These are phyloP conservation scores for Eucommia ulmoides DNA, from an alignment of 257 asterid species.

Conservation along the genomic window DNA sequence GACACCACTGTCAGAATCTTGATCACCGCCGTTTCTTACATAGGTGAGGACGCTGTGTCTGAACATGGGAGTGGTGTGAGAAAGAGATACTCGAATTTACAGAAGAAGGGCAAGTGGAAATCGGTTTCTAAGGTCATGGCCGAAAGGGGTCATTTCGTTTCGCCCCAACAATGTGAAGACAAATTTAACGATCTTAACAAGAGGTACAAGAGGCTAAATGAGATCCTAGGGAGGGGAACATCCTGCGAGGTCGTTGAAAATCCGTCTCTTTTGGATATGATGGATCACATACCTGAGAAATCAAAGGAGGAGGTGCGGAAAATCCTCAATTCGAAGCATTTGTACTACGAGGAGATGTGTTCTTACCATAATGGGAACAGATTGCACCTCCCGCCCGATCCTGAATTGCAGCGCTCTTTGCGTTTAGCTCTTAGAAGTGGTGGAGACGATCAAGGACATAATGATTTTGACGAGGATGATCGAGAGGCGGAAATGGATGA, in stretches of 20 bases:
- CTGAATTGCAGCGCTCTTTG: slow-evolving; percentile 7
- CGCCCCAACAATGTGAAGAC: slow-evolving; percentile 19
- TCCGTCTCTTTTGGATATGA: slow-evolving; percentile 7
- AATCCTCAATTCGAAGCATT: slow-evolving; percentile 13
- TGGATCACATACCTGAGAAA: slow-evolving; percentile 12
- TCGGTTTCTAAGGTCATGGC: slow-evolving; percentile 18
- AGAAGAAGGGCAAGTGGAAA: slow-evolving; percentile 16
- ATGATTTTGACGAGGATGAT: slow-evolving; percentile 3
- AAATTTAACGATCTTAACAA: slow-evolving; percentile 19
- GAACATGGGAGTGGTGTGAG: slow-evolving; percentile 4
- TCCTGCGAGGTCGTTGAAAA: slow-evolving; percentile 17
- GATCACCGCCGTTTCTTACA: slow-evolving; percentile 15
- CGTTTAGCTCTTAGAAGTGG: slow-evolving; percentile 9
- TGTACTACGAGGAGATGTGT: slow-evolving; percentile 13
- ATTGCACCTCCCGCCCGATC: slow-evolving; percentile 13
- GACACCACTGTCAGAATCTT: slow-evolving; percentile 21
- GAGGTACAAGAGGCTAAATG: slow-evolving; percentile 17
- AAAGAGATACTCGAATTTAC: slow-evolving; percentile 9
- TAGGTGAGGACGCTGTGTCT: slow-evolving; percentile 13
- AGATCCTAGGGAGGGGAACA: slow-evolving; percentile 20
- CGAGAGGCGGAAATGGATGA: slow-evolving; percentile 16
- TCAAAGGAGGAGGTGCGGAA: slow-evolving; percentile 11
- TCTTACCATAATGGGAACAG: slow-evolving; percentile 14
- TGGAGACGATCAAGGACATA: slow-evolving; percentile 5
- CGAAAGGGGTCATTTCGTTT: slow-evolving; percentile 9